Evolutionary conservation across 305 asterid species (phyloP).

Genomic region (Fraxinus nigra): DNA sequence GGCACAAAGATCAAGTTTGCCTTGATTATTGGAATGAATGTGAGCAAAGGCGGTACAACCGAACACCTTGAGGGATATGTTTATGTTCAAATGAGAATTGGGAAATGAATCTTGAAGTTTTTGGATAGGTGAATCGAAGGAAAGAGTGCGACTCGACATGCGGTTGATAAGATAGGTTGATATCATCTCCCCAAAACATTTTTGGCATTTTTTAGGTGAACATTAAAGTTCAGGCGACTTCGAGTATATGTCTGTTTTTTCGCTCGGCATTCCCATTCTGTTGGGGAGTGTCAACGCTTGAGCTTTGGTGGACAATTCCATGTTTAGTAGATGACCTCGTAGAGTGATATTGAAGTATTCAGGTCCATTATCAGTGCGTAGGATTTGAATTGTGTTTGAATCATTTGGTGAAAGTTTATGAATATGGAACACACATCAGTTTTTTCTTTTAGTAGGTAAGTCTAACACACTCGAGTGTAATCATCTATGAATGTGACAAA

Average conservation of each 20-base stretch:
- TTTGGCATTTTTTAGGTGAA: not conserved
- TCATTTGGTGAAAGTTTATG: not conserved
- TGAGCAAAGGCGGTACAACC: not conserved
- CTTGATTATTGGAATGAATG: not conserved
- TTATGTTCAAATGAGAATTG: not conserved
- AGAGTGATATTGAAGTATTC: not conserved
- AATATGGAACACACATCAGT: not conserved
- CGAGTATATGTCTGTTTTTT: not conserved
- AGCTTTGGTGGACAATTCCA: not conserved
- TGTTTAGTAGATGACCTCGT: not conserved
- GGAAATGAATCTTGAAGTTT: not conserved
- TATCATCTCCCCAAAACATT: not conserved
- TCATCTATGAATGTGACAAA: not conserved
- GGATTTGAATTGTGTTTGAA: not conserved
- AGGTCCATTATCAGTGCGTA: not conserved
- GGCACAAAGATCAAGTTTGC: not conserved
- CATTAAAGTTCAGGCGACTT: not conserved
- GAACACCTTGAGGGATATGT: not conserved
- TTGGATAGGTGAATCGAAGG: not conserved
- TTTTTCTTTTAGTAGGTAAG: not conserved
- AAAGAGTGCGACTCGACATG: not conserved
- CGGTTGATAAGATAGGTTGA: not conserved
- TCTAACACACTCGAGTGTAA: not conserved
- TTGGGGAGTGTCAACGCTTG: not conserved
- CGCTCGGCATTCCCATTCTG: not conserved